A percentile compares a stretch with the other conserved stretches of the same genome.
These are phyloP conservation scores for Athelia psychrophila DNA, from an alignment of 1,284 basidiomycete species.

Conservation along the genomic window DNA sequence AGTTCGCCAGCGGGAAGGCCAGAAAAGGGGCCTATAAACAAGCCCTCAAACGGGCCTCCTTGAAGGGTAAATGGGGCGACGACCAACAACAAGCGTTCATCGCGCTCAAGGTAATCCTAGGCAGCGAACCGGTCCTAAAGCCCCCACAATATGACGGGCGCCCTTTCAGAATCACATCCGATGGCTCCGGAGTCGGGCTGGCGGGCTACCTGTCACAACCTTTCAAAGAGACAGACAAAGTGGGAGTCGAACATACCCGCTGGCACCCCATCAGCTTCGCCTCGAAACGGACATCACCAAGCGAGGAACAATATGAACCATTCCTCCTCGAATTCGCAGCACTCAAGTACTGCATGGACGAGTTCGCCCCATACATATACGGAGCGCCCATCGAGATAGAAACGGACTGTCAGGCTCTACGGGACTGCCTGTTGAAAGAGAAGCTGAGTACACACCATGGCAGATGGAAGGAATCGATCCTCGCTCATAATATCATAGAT, in stretches of 20 bases:
- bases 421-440: background rate
- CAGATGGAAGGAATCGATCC: background rate
- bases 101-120: conserved; percentile 10
- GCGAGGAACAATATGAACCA: conserved; percentile 11
- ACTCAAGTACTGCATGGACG: conserved; percentile 12
- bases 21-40: background rate
- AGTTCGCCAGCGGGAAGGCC: background rate
- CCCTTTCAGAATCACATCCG: conserved; percentile 2
- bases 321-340: conserved; percentile 16
- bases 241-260: background rate
- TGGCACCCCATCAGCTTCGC: conserved; percentile 1
- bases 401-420: conserved; percentile 16
- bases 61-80: conserved; percentile 5
- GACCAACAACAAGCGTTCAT: conserved; percentile 12
- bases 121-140: conserved; percentile 10
- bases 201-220: background rate
- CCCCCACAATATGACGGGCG: conserved; percentile 4
- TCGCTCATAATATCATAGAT: background rate
- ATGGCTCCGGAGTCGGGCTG: background rate
- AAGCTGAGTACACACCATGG: background rate
- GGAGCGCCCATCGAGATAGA: conserved; percentile 13
- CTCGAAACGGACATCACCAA: conserved; percentile 13
- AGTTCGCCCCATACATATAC: conserved; percentile 11
- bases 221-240: background rate
- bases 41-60: conserved; percentile 1